Evolutionary conservation across 805 yeast species (phyloP), one percentile per base, ranked within the genome.

Genomic region (Candida odintsovae): DNA sequence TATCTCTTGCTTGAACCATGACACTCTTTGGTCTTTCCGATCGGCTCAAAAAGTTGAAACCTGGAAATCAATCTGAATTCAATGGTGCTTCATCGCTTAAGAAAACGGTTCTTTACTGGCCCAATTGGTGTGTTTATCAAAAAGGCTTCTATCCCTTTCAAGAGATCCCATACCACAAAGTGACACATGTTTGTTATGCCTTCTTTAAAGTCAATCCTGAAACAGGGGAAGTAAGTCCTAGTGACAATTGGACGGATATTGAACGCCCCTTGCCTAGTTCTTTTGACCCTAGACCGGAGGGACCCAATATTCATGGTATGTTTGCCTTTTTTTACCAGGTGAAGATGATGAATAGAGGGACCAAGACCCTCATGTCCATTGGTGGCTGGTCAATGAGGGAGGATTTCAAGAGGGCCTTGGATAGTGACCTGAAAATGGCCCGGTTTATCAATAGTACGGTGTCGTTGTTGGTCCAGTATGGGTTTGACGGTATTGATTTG

Each of bases 401-500:
- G 0, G 66, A 68, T 12, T 82, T 90, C 37, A 69, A 80, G 0
- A 65, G 63, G 2, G 72, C 73, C 4, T 61, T 69, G 0, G 72
- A 76, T 47, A 61, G 62, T 20, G 61, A 67, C 0, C 44, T 39
- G 1, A 68, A 65, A 41, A 50, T 82, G 8, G 58, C 61, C 1
- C 59, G 38, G 0, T 87, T 90, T 61, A 75, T 80, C 2, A 43
- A 58, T 1, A 70, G 83, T 0, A 67, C 81, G 1, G 68, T 77
- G 0, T 61, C 64, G 0, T 63, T 77, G 21, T 69, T 88, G 61
- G 46, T 63, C 2, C 64, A 71, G 39, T 76, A 78, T 59, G 83
- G 85, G 0, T 82, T 94, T 58, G 97, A 94, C 62, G 98, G 99
- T 0, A 68, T 92, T 40, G 98, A 94, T 63, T 67, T 92, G 25